phyloP scores from a whole-genome alignment of 1,139 yeast genomes.

The Pneumocystis canis region DNA sequence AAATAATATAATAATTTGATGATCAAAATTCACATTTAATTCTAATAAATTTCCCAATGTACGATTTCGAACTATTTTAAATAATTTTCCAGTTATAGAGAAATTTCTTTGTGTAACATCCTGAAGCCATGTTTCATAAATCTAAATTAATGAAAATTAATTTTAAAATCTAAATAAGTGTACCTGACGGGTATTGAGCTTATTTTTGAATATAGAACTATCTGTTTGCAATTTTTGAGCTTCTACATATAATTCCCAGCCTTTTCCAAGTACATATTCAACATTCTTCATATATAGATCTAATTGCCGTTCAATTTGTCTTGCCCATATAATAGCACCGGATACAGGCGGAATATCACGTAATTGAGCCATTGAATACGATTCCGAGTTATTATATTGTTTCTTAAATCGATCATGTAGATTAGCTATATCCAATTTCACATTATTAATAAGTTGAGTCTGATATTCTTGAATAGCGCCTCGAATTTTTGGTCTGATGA shows the following conservation, averaged over 20 bases:
- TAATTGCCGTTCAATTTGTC: conserved; percentile 34
- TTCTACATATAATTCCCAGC: conserved; percentile 62
- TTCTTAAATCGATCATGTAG: conserved; percentile 31
- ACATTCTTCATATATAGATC: conserved; percentile 31
- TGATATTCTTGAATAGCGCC: conserved; percentile 45
- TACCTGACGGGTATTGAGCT: conserved; percentile 31
- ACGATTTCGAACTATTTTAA: conserved; percentile 24
- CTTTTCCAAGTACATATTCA: conserved; percentile 46
- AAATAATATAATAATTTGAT: conserved; percentile 31
- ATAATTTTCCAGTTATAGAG: conserved; percentile 27
- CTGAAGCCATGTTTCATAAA: conserved; percentile 38
- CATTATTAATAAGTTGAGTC: conserved; percentile 32
- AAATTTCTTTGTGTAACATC: conserved; percentile 19
- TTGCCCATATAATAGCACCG: conserved; percentile 37
- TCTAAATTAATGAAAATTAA: conserved; percentile 1
- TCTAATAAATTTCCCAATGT: conserved; percentile 14
- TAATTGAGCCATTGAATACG: conserved; percentile 25
- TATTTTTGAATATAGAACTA: conserved; percentile 32
- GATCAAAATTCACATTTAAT: conserved; percentile 38
- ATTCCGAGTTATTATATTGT: conserved; percentile 25
- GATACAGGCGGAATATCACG: conserved; percentile 37
- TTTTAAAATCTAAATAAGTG: not conserved
- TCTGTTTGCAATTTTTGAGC: conserved; percentile 51
- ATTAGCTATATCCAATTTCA: conserved; percentile 32
- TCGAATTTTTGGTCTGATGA: conserved; percentile 38